Evolutionary conservation across 169 alveolate species (phyloP), one percentile per base, ranked within the genome.

Genomic region (Plasmodium malariae): DNA sequence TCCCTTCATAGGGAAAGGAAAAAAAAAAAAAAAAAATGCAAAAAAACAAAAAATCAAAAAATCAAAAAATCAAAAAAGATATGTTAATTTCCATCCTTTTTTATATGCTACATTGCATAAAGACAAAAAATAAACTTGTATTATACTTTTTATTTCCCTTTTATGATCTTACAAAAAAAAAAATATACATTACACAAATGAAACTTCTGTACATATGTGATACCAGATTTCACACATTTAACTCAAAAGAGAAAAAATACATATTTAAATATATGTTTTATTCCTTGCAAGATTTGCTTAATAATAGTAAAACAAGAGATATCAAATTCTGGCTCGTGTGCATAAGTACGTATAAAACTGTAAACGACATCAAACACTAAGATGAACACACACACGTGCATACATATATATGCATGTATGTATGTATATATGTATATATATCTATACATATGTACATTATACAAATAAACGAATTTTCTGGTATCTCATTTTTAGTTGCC

Each of bases 241-340:
- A 86, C 34, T 30, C 71, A 6, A 86, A 72, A 51, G 92, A 86
- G 54, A 68, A 54, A 69, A 86, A 54, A 57, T 86, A 86, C 32
- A 55, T 86, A 30, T 86, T 57, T 62, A 86, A 86, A 37, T 86
- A 65, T 57, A 70, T 87, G 92, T 45, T 67, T 45, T 59, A 65
- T 49, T 86, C 92, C 26, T 70, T 86, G 28, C 92, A 86, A 48
- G 92, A 86, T 86, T 34, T 86, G 36, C 34, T 86, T 11, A 86
- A 57, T 70, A 57, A 71, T 26, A 86, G 76, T 48, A 51, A 62
- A 30, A 30, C 71, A 51, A 43, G 92, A 63, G 55, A 36, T 26
- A 86, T 86, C 28, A 40, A 43, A 6, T 24, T 86, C 3, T 86
- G 92, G 92, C 87, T 86, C 12, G 87, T 86, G 30, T 86, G 92